Evolutionary conservation across 306 rosid species (phyloP).

Genomic region (Inga leiocalycina): DNA sequence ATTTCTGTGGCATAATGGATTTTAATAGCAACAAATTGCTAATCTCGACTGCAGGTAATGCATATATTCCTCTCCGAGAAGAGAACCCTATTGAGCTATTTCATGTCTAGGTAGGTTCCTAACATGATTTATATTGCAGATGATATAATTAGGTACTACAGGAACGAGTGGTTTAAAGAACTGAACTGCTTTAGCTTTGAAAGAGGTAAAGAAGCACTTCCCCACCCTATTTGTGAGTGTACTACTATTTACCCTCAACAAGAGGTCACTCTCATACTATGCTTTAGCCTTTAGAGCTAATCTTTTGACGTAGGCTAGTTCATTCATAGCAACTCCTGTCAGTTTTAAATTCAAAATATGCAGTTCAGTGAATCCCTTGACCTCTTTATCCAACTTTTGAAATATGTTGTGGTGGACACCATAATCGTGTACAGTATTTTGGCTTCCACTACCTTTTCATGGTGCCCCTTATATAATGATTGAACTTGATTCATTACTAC

Average conservation of each 20-base stretch:
- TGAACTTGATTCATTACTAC: neutral
- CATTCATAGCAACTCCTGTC: neutral
- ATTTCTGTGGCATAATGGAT: neutral
- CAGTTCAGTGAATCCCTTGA: slow-evolving; percentile 5
- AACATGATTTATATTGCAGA: neutral
- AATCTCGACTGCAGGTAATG: neutral
- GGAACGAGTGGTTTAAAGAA: neutral
- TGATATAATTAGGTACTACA: neutral
- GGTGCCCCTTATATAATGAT: neutral
- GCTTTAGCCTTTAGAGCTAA: slow-evolving; percentile 9
- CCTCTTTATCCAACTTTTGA: neutral
- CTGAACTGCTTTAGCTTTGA: neutral
- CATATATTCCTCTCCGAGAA: neutral
- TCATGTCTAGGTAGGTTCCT: neutral
- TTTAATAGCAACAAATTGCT: neutral
- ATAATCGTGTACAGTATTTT: neutral
- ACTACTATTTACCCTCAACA: neutral
- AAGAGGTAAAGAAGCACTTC: neutral
- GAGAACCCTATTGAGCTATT: neutral
- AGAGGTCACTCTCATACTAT: neutral
- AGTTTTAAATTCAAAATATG: neutral
- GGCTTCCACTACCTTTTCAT: slow-evolving; percentile 14
- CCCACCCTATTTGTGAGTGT: neutral
- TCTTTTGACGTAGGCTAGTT: neutral
- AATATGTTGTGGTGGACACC: slow-evolving; percentile 1